Evolutionary conservation across 176 grass and related monocot genomes (phyloP), one percentile per base, ranked within the genome.

Genomic region (Metroxylon sagu): DNA sequence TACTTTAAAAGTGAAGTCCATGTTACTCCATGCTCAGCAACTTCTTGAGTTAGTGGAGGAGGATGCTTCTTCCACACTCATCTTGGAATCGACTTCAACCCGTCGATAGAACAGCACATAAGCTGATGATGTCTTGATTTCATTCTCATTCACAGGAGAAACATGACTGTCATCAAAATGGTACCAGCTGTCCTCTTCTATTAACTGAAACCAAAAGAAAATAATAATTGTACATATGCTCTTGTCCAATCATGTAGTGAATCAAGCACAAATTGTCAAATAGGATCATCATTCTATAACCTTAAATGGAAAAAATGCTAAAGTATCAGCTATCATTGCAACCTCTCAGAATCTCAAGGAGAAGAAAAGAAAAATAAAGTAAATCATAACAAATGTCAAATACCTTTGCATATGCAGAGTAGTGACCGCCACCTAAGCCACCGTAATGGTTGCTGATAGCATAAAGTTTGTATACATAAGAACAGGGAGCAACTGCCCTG

Each of bases 111-210:
- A 98, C 23, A 98, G 78, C 27, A 98, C 81, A 57, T 98, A 98
- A 56, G 84, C 93, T 58, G 88, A 79, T 52, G 88, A 81, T 50
- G 84, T 92, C 49, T 65, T 87, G 51, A 88, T 78, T 48, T 92
- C 87, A 50, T 98, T 82, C 74, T 98, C 93, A 0, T 56, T 83
- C 56, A 92, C 82, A 5, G 71, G 43, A 12, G 88, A 98, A 25
- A 98, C 93, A 49, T 92, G 84, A 60, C 93, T 92, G 52, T 98
- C 93, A 72, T 92, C 93, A 71, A 98, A 98, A 76, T 98, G 87
- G 59, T 92, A 92, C 93, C 93, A 98, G 10, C 59, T 85, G 31
- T 98, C 71, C 59, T 92, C 87, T 80, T 88, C 84, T 23, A 80
- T 81, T 60, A 85, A 61, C 93, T 98, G 80, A 65, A 61, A 50